Evolutionary conservation across 2,329 filamentous ascomycete genomes (phyloP).

Genomic region (Diplodia scrobiculata): DNA sequence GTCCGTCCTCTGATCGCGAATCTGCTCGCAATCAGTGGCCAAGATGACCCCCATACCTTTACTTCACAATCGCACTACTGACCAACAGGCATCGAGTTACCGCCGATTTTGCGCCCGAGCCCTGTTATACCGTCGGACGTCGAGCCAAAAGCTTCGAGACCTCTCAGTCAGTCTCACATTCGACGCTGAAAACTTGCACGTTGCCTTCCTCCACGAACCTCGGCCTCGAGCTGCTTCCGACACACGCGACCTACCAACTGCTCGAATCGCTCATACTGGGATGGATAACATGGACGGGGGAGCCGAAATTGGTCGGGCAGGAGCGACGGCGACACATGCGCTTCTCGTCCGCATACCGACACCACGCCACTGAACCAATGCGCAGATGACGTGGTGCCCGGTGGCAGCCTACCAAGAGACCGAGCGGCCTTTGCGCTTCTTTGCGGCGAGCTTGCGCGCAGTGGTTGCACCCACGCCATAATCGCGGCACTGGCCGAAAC

Average conservation of each 20-base stretch:
- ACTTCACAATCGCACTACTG: neutral
- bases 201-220: neutral
- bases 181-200: neutral
- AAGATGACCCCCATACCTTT: neutral
- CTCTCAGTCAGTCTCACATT: neutral
- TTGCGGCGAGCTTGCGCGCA: too few species aligned
- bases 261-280: neutral
- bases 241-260: neutral
- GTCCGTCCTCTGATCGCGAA: neutral
- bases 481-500: neutral
- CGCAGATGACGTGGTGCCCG: too few species aligned
- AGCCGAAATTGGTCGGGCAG: neutral
- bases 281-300: neutral
- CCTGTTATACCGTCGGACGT: neutral
- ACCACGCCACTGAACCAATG: too few species aligned
- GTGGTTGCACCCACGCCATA: too few species aligned
- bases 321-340: neutral
- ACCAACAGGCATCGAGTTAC: too few species aligned
- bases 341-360: too few species aligned
- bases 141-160: neutral
- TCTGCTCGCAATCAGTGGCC: neutral
- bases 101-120: accelerated
- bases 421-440: too few species aligned
- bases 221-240: neutral
- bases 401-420: too few species aligned